Evolutionary conservation across 2,329 filamentous ascomycete genomes (phyloP).

Genomic region (Fusarium sp.): DNA sequence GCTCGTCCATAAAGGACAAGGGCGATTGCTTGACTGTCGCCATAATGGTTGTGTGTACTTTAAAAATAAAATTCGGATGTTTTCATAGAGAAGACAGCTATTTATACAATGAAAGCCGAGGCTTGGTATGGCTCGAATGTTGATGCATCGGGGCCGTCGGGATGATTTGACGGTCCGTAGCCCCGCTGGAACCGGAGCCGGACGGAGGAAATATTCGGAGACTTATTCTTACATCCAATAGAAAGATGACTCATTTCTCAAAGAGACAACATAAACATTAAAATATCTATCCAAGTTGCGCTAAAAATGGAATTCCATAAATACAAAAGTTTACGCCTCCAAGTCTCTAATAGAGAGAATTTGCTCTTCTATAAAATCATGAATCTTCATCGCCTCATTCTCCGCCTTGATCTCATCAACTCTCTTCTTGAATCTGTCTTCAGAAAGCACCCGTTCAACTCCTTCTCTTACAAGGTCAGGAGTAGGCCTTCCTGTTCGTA

Average conservation of each 20-base stretch:
- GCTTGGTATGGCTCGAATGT: background rate
- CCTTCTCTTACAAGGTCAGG: constrained; percentile 45
- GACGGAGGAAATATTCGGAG: constrained; percentile 24
- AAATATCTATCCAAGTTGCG: background rate
- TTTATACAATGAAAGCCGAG: background rate
- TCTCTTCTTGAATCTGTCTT: constrained; percentile 48
- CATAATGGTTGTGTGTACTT: constrained; percentile 37
- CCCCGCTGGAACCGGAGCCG: constrained; percentile 29
- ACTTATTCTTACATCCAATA: background rate
- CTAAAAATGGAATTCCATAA: background rate
- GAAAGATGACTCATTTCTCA: background rate
- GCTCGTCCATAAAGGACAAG: constrained; percentile 53
- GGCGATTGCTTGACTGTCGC: constrained; percentile 39
- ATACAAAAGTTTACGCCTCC: background rate
- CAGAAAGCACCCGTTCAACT: constrained; percentile 49
- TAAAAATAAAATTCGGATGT: no score
- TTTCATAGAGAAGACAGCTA: background rate
- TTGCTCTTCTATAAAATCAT: constrained; percentile 41
- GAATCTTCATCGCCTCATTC: constrained; percentile 48
- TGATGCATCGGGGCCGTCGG: constrained; percentile 14
- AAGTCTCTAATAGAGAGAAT: constrained; percentile 25
- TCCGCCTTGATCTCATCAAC: constrained; percentile 49
- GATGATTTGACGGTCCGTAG: constrained; percentile 26
- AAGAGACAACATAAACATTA: background rate
- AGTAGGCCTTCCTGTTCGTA: constrained; percentile 52